Evolutionary conservation across 2,329 filamentous ascomycete genomes (phyloP), one percentile per base, ranked within the genome.

Genomic region (Pyrenochaeta sp.): DNA sequence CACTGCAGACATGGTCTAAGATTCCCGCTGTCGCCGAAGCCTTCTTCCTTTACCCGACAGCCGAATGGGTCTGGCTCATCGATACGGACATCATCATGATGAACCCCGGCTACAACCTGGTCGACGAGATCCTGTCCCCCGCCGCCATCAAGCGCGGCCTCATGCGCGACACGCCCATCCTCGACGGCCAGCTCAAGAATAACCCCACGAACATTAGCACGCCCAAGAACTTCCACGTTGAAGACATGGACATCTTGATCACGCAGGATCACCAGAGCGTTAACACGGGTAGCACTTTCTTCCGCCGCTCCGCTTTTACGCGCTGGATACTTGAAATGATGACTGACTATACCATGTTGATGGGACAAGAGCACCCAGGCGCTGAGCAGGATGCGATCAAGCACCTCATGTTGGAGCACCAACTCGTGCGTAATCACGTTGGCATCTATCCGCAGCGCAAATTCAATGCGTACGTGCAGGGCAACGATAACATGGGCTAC

Each of bases 61-160:
- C 72, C 40, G 71, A 78, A 56, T 78, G 76, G 76, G 59, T 78
- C 35, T 78, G 75, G 73, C 75, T 77, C 53, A 66, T 77, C 46
- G 75, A 78, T 58, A 69, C 75, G 30, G 75, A 78, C 60, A 75
- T 77, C 20, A 72, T 78, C 51, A 60, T 78, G 39, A 78, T 78
- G 76, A 69, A 65, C 7, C 75, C 74, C 30, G 55, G 63, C 18
- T 64, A 70, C 45, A 63, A 71, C 49, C 60, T 78, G 17, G 66
- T 68, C 31, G 44, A 63, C 12, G 58, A 69, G 14, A 58, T 77
- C 15, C 60, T 78, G 7, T 63, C 67, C 9, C 75, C 77, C n/a
- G 54, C 57, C 4, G 73, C 70, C 36, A 63, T 77, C 40, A 49
- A 66, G 23, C 60, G 55, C 15, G 69, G 63, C 33, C 51, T 67